Percentiles rank a stretch among this genome's conserved stretches.
Conservation (phyloP, 352 stramenopile species). For the Phytophthora litchii region DNA sequence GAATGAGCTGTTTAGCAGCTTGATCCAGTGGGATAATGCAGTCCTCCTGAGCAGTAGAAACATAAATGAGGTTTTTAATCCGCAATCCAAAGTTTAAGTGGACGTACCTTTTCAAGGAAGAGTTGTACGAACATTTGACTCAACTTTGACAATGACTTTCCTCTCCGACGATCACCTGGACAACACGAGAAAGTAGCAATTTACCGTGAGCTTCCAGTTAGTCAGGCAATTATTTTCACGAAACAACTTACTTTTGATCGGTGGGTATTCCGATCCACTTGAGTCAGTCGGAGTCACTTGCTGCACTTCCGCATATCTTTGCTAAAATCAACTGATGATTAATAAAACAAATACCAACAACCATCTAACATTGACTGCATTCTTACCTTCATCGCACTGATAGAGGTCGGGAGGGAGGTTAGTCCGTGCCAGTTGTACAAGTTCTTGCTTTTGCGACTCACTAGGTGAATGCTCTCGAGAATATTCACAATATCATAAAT, state of each 20-base stretch:
- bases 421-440: conserved; percentile 93
- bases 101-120: conserved; percentile 88
- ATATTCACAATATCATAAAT: conserved; percentile 99
- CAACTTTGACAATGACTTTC: conserved; percentile 91
- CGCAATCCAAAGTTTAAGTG: neutral
- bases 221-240: neutral
- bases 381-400: conserved; percentile 75
- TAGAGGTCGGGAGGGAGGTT: conserved; percentile 63
- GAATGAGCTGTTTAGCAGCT: conserved; percentile 94
- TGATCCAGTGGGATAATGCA: conserved; percentile 93
- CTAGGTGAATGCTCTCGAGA: conserved; percentile 94
- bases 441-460: conserved; percentile 97
- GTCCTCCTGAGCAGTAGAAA: conserved; percentile 56
- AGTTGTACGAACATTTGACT: conserved; percentile 96
- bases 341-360: neutral
- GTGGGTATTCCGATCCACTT: conserved; percentile 48
- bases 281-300: conserved; percentile 26
- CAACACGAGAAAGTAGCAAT: neutral
- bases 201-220: conserved; percentile 4
- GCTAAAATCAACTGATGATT: conserved; percentile 20
- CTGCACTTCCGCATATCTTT: conserved; percentile 52
- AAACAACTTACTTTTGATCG: conserved; percentile 58
- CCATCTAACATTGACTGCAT: neutral
- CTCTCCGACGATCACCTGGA: conserved; percentile 60
- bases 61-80: too few species aligned